Conservation (phyloP, 768 basidiomycete genomes). For the Galerina marginata region DNA sequence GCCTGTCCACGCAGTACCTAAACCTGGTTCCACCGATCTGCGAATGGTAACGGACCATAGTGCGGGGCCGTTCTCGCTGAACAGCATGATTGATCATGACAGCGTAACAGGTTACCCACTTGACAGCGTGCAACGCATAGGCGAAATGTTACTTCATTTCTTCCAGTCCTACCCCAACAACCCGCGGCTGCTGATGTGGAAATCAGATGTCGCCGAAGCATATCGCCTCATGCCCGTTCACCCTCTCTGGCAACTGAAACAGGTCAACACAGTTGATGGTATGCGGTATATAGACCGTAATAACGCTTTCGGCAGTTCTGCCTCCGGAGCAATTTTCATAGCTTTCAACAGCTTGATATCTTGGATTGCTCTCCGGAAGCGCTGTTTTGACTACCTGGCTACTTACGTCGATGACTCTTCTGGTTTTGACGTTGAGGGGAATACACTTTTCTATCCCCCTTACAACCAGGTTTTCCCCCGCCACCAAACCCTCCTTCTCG, state of each 20-base stretch:
- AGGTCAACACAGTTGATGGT: conserved; percentile 34
- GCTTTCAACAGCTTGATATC: conserved; percentile 35
- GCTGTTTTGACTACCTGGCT: conserved; percentile 7
- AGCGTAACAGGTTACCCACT: conserved; percentile 14
- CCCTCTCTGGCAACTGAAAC: conserved; percentile 46
- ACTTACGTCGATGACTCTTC: conserved; percentile 42
- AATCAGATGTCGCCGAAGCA: conserved; percentile 42
- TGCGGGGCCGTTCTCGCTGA: conserved; percentile 29
- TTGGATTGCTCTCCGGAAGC: conserved; percentile 43
- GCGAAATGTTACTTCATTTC: conserved; percentile 7
- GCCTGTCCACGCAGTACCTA: conserved; percentile 41
- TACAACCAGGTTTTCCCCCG: conserved; percentile 29
- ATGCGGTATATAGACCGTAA: conserved; percentile 24
- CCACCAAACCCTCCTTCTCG: conserved; percentile 36
- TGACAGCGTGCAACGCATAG: conserved; percentile 23
- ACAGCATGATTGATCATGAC: conserved; percentile 26
- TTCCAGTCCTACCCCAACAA: background rate
- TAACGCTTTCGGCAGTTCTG: too few species aligned
- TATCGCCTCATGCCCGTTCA: conserved; percentile 43
- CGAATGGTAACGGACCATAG: conserved; percentile 41
- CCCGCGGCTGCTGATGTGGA: conserved; percentile 27
- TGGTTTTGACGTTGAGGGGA: conserved; percentile 20
- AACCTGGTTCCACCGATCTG: conserved; percentile 28
- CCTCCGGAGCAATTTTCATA: conserved; percentile 30
- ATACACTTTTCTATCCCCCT: conserved; percentile 30